Conservation (phyloP, 805 yeast species). For the Kodamaea restingae region DNA sequence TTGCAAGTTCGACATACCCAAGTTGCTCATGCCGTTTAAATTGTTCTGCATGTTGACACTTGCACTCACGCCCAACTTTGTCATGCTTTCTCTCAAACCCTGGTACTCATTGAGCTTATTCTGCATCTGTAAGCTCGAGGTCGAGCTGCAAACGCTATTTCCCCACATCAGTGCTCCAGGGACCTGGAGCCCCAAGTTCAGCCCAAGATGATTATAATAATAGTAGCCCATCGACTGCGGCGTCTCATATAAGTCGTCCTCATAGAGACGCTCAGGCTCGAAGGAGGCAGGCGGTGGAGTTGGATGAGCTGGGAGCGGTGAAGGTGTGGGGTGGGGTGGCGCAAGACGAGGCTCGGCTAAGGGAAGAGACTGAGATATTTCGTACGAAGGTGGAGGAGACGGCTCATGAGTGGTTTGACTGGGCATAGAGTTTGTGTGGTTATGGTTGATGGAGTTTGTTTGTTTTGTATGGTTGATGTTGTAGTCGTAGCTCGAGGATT, state of each 20-base stretch:
- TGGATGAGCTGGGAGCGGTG: no score
- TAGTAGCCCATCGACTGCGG: constrained; percentile 1
- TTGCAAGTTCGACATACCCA: no score
- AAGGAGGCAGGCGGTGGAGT: not conserved
- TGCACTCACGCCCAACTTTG: not conserved
- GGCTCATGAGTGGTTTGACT: not conserved
- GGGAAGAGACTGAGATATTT: not conserved
- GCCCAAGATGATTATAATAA: not conserved
- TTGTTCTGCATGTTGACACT: not conserved
- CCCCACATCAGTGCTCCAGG: constrained; percentile 2
- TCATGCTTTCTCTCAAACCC: not conserved
- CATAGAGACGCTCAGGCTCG: not conserved
- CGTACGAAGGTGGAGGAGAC: not conserved
- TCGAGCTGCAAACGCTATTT: not conserved
- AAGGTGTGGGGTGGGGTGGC: no score
- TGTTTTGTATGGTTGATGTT: no score
- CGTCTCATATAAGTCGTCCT: constrained; percentile 1
- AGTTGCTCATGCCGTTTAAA: not conserved
- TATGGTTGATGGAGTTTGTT: no score
- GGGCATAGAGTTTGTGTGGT: no score
- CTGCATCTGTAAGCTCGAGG: constrained; percentile 1
- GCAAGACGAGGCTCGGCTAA: not conserved
- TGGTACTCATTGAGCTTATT: not conserved
- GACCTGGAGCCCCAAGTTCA: not conserved
- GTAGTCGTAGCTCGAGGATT: no score